phyloP scores from a whole-genome alignment of 257 asterid species.

The Przewalskia tangutica region DNA sequence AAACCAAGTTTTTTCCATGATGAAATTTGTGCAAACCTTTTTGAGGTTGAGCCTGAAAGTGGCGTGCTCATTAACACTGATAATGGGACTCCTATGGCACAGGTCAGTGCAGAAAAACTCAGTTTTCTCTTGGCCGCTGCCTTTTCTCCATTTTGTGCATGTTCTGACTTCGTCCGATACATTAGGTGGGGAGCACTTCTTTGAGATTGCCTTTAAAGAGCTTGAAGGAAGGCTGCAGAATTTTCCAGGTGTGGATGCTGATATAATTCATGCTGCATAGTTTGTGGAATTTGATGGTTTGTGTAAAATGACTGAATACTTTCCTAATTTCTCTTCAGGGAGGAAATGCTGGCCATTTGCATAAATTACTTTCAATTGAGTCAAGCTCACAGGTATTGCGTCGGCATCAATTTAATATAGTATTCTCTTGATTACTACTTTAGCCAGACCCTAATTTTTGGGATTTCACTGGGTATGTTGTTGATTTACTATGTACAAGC shows the following conservation, averaged over 20 bases:
- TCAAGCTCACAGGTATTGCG: constrained; percentile 90
- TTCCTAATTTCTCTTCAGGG: constrained; percentile 54
- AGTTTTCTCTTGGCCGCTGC: background rate
- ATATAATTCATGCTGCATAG: constrained; percentile 3
- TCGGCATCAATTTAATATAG: background rate
- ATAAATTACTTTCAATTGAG: constrained; percentile 65
- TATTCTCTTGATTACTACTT: background rate
- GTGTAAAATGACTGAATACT: background rate
- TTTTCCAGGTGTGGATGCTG: constrained; percentile 80
- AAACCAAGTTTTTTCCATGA: constrained; percentile 95
- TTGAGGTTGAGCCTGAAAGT: constrained; percentile 78
- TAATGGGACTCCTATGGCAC: constrained; percentile 96
- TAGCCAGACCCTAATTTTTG: too few species aligned
- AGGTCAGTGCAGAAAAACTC: constrained; percentile 36
- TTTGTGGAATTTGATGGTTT: background rate
- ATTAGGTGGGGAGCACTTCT: constrained; percentile 57
- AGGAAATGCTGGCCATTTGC: constrained; percentile 95
- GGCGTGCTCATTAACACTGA: constrained; percentile 94
- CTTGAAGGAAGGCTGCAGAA: constrained; percentile 47
- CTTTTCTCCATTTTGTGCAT: background rate
- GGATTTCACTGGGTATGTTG: too few species aligned
- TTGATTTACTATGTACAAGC: background rate
- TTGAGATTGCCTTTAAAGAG: constrained; percentile 49
- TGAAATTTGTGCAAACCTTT: constrained; percentile 72
- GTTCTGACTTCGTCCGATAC: background rate